Percentiles rank a stretch among this genome's conserved stretches.
Evolutionary conservation across 1,139 yeast species (phyloP).

Genomic region (Groenewaldozyma auringiensis): DNA sequence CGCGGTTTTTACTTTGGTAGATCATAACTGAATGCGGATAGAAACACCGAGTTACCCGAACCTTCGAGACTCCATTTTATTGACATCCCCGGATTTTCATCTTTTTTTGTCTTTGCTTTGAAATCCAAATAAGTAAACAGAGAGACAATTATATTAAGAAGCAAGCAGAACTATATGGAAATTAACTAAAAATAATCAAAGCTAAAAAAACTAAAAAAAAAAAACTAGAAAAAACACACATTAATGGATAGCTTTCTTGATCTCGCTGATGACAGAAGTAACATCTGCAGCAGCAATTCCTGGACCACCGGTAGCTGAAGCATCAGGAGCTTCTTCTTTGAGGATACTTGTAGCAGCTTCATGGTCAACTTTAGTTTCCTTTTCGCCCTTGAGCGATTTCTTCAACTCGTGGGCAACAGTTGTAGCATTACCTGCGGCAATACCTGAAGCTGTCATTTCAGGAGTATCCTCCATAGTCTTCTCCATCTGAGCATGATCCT

Average conservation of each 20-base stretch:
- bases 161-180: too few species aligned
- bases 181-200: too few species aligned
- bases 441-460: conserved; percentile 3
- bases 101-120: too few species aligned
- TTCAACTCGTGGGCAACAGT: not conserved
- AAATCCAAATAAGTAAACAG: too few species aligned
- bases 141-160: too few species aligned
- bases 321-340: conserved; percentile 7
- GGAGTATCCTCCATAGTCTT: conserved; percentile 3
- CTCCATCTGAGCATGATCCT: not conserved
- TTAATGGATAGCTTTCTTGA: not conserved
- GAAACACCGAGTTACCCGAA: too few species aligned
- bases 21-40: too few species aligned
- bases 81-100: too few species aligned
- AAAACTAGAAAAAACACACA: too few species aligned
- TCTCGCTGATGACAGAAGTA: not conserved
- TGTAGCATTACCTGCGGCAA: not conserved
- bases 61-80: too few species aligned
- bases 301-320: conserved; percentile 6
- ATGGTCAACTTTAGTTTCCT: not conserved
- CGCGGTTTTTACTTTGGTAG: too few species aligned
- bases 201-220: too few species aligned
- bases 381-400: not conserved
- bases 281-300: conserved; percentile 3
- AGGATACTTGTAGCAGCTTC: not conserved